A percentile compares a stretch with the other conserved stretches of the same genome.
Conservation (phyloP, 352 stramenopile genomes). For the Elongisporangium prolatum region DNA sequence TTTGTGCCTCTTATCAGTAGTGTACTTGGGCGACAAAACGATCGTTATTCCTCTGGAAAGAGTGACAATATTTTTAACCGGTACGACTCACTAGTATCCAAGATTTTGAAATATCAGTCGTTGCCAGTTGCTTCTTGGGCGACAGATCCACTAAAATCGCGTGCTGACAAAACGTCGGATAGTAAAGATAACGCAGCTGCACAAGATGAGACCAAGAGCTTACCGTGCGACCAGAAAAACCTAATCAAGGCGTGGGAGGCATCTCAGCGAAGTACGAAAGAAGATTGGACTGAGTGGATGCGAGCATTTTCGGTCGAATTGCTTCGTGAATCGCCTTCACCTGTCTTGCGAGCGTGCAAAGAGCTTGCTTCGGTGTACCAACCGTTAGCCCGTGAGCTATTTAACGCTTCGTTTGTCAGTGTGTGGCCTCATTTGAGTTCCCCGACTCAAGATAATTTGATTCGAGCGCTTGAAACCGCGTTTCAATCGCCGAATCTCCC, state of each 20-base stretch:
- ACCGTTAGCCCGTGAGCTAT: conserved; percentile 96
- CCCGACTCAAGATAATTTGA: conserved; percentile 89
- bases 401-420: conserved; percentile 98
- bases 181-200: conserved; percentile 28
- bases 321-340: conserved; percentile 95
- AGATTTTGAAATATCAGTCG: conserved; percentile 85
- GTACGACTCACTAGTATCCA: conserved; percentile 84
- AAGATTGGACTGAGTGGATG: conserved; percentile 99
- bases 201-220: conserved; percentile 65
- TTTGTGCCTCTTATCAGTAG: conserved; percentile 86
- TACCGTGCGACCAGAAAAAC: conserved; percentile 81
- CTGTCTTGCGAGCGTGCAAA: conserved; percentile 93
- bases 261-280: conserved; percentile 79
- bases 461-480: conserved; percentile 92
- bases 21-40: conserved; percentile 72
- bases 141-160: conserved; percentile 61
- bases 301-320: conserved; percentile 96
- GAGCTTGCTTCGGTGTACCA: conserved; percentile 97
- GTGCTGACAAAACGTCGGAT: conserved; percentile 24
- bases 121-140: conserved; percentile 80
- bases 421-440: conserved; percentile 97
- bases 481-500: conserved; percentile 91
- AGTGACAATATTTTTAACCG: conserved; percentile 63
- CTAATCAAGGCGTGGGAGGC: conserved; percentile 85
- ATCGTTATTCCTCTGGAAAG: conserved; percentile 10